These are phyloP conservation scores for Salinomyces thailandicus DNA, from an alignment of 2,329 filamentous ascomycete species.

Conservation along the genomic window DNA sequence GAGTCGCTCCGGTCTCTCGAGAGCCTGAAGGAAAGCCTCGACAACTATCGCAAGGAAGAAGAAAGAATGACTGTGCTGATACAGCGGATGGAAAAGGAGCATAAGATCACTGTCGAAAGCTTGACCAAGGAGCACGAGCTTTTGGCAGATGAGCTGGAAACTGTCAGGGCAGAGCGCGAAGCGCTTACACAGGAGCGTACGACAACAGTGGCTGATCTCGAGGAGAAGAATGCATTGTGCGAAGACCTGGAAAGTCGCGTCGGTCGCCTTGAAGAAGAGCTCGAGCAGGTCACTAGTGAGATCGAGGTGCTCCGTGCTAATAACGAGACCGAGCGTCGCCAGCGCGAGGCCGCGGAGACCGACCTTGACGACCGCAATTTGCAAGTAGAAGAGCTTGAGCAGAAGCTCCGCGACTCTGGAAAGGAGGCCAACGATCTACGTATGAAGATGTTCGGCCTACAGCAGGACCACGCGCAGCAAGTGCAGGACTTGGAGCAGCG, in stretches of 20 bases:
- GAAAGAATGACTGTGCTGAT: slow-evolving; percentile 28
- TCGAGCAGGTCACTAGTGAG: slow-evolving; percentile 23
- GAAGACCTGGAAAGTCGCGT: slow-evolving; percentile 29
- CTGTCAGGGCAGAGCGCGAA: slow-evolving; percentile 26
- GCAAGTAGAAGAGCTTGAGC: slow-evolving; percentile 31
- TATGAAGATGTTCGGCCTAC: slow-evolving; percentile 37
- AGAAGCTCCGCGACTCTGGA: slow-evolving; percentile 32
- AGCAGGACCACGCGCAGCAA: slow-evolving; percentile 31
- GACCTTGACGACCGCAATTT: slow-evolving; percentile 34
- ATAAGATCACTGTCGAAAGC: slow-evolving; percentile 25
- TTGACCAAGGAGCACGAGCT: slow-evolving; percentile 33
- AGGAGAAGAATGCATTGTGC: slow-evolving; percentile 29
- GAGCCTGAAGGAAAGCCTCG: slow-evolving; percentile 29
- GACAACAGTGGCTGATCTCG: slow-evolving; percentile 28
- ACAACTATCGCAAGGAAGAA: slow-evolving; percentile 32
- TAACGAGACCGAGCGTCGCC: slow-evolving; percentile 31
- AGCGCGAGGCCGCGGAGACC: slow-evolving; percentile 35
- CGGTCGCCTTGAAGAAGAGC: slow-evolving; percentile 22
- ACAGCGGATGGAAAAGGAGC: slow-evolving; percentile 30
- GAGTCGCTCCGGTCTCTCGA: slow-evolving; percentile 28
- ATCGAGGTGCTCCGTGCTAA: slow-evolving; percentile 28
- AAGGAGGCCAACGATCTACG: slow-evolving; percentile 39
- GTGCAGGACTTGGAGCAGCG: slow-evolving; percentile 29
- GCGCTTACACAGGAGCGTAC: slow-evolving; percentile 25
- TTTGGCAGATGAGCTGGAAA: slow-evolving; percentile 27